Evolutionary conservation across 192 early-diverging fungal species (phyloP).

Genomic region (Mortierella hygrophila): DNA sequence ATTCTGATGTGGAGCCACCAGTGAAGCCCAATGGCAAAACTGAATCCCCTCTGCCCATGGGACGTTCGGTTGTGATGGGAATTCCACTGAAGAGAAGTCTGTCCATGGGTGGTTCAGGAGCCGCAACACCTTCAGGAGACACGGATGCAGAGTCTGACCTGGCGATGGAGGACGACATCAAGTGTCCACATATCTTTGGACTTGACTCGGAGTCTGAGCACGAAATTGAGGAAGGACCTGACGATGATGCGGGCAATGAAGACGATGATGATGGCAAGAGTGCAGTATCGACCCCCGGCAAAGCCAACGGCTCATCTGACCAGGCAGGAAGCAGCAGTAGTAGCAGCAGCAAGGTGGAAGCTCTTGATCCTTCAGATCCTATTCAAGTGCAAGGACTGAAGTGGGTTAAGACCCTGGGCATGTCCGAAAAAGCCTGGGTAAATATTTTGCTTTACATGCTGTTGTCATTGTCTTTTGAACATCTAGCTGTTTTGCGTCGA

Average conservation of each 20-base stretch:
- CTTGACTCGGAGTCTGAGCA: conserved; percentile 25
- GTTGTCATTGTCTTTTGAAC: not conserved
- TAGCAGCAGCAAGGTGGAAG: conserved; percentile 6
- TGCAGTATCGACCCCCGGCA: not conserved
- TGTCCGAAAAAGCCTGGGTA: conserved; percentile 51
- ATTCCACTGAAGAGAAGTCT: not conserved
- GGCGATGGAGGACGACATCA: conserved; percentile 39
- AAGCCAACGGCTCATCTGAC: not conserved
- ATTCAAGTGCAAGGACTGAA: conserved; percentile 43
- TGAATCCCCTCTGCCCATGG: not conserved
- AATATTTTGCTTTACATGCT: not conserved
- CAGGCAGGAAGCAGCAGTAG: conserved; percentile 16
- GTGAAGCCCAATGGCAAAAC: not conserved
- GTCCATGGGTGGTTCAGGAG: not conserved
- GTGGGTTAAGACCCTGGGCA: conserved; percentile 40
- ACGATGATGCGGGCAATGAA: conserved; percentile 15
- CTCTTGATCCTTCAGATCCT: conserved; percentile 23
- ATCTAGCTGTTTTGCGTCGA: not conserved
- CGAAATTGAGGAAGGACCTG: conserved; percentile 25
- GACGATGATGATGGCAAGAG: conserved; percentile 17
- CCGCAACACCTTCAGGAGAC: not conserved
- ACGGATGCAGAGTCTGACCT: conserved; percentile 20
- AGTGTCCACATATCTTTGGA: conserved; percentile 40
- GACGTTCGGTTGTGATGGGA: not conserved
- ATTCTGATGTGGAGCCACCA: not conserved